Percentiles rank a stretch among this genome's conserved stretches.
These are phyloP conservation scores for Scheffersomyces parashehatae DNA, from an alignment of 1,139 yeast species.

Conservation along the genomic window DNA sequence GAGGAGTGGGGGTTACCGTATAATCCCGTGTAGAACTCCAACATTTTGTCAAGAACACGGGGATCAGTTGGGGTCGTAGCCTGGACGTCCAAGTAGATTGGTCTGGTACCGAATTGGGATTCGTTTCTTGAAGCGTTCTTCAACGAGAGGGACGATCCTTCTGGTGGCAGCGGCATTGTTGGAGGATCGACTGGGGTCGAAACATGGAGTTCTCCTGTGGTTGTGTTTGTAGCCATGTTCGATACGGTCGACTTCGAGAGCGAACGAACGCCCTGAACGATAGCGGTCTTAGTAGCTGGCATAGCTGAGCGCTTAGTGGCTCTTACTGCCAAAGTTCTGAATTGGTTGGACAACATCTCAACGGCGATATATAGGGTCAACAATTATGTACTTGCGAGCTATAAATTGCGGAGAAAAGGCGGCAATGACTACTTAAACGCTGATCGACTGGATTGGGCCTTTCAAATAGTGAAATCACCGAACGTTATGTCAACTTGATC, in stretches of 20 bases:
- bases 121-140: slow-evolving; percentile 49
- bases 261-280: too few relatives aligned
- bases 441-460: too few relatives aligned
- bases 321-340: slow-evolving; percentile 6
- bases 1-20: slow-evolving; percentile 98
- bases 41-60: slow-evolving; percentile 91
- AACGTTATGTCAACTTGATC: too few relatives aligned
- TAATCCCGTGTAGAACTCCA: slow-evolving; percentile 86
- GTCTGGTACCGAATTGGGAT: slow-evolving; percentile 62
- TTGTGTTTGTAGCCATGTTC: slow-evolving; percentile 14
- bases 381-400: too few relatives aligned
- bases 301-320: too few relatives aligned
- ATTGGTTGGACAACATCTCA: neutral
- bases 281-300: too few relatives aligned
- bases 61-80: slow-evolving; percentile 99
- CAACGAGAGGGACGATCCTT: slow-evolving; percentile 45
- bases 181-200: slow-evolving; percentile 18
- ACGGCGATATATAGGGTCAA: too few relatives aligned
- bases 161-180: slow-evolving; percentile 29
- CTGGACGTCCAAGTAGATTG: slow-evolving; percentile 92
- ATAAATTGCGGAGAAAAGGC: neutral
- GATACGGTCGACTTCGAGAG: too few relatives aligned
- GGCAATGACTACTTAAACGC: neutral
- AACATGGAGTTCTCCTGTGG: slow-evolving; percentile 20
- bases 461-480: too few relatives aligned